Base-by-base conservation (phyloP, 768 basidiomycete genomes). In the Rubroboletus satanas region DNA sequence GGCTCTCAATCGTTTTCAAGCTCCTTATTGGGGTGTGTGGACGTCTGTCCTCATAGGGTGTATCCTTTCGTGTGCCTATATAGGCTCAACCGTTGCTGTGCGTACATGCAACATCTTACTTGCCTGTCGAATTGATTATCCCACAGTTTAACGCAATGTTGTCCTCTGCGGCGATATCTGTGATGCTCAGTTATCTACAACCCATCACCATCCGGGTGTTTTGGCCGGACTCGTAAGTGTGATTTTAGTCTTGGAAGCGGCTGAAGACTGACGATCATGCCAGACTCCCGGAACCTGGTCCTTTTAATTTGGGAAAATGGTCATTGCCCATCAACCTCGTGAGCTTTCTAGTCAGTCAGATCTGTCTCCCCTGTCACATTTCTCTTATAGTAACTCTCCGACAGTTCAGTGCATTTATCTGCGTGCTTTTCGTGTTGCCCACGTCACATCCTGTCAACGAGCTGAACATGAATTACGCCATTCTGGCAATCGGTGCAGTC, bases 121-220 rank as follows among this genome's bases (percentile, higher is more conserved):
- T 43, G 32, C 8, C 8, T 26, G 3, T 29, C n/a, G 12, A 18
- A 42, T 21, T 45, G 3, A 35, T 8, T 23, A 14, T 45, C 50
- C 32, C 9, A 44, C 48, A 76, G 79, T 82, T 83, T 62, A 80
- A 82, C 46, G 81, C 80, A 3, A 82, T 82, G 52, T 48, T 82
- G 28, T 81, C 80, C 3, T 82, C 80, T 28, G 80, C 79, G 9
- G 79, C 80, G 2, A 79, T 83, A 57, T 73, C 81, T 3, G 81
- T 81, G 3, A 81, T 84, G 80, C 71, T 83, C 43, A 76, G 79
- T 51, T 84, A 84, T 60, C 55, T 81, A 21, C 79, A 82, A 57
- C 82, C 81, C 11, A 81, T 84, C 55, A 71, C 80, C 41, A 81
- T 83, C 39, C 76, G 82, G 7, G 78, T 81, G 4, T 79, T 83